A percentile compares a stretch with the other conserved stretches of the same genome.
Conservation (phyloP, 2,329 filamentous ascomycete species). For the Aspergillus vadensis region DNA sequence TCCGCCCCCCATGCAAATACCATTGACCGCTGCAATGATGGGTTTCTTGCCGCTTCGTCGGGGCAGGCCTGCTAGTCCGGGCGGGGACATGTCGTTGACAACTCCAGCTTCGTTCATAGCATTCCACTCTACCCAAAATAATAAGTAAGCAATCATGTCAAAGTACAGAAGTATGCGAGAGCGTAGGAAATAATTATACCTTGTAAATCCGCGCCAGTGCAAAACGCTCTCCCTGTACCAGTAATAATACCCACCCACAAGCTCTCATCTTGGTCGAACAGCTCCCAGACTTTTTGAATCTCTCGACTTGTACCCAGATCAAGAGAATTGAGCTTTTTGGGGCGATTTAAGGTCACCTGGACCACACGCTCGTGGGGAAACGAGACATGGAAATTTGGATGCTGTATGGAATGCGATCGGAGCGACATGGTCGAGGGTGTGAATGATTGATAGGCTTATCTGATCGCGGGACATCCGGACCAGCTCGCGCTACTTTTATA, state of each 20-base stretch:
- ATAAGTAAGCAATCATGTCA: background rate
- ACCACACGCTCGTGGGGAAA: slow-evolving; percentile 47
- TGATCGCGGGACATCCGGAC: background rate
- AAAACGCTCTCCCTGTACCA: slow-evolving; percentile 65
- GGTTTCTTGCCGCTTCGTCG: slow-evolving; percentile 72
- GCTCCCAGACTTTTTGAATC: slow-evolving; percentile 54
- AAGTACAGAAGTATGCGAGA: background rate
- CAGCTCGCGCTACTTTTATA: background rate
- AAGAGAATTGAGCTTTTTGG: slow-evolving; percentile 46
- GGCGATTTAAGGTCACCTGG: slow-evolving; percentile 46
- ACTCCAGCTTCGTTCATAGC: slow-evolving; percentile 42
- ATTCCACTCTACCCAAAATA: slow-evolving; percentile 53
- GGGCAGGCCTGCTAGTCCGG: slow-evolving; percentile 67
- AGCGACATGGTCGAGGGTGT: slow-evolving; percentile 5
- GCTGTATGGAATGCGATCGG: background rate
- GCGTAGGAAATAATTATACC: slow-evolving; percentile 31
- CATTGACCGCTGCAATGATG: slow-evolving; percentile 75
- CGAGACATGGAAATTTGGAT: slow-evolving; percentile 30
- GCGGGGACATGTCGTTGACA: slow-evolving; percentile 39
- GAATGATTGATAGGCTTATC: background rate
- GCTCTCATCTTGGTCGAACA: slow-evolving; percentile 64
- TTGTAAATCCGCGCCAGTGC: slow-evolving; percentile 68
- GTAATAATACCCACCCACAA: slow-evolving; percentile 66
- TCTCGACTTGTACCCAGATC: slow-evolving; percentile 45
- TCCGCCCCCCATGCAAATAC: slow-evolving; percentile 72